These are phyloP conservation scores for Fusarium illudens DNA, from an alignment of 2,329 filamentous ascomycete species.

Conservation along the genomic window DNA sequence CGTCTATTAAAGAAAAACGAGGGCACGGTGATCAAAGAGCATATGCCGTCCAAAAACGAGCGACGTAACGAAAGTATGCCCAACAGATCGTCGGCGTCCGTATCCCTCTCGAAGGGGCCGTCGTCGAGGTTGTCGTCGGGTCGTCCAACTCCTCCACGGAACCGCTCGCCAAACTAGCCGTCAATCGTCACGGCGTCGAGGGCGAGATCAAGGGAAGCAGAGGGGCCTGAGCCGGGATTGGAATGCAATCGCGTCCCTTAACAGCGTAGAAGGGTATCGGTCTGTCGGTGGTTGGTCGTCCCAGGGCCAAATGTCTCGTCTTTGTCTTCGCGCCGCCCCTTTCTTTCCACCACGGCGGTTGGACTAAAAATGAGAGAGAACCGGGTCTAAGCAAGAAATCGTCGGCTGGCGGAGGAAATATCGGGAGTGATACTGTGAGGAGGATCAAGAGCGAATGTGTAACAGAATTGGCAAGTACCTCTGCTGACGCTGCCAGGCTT, in stretches of 20 bases:
- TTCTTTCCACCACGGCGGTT: constrained; percentile 26
- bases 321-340: constrained; percentile 22
- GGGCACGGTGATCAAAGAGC: not conserved
- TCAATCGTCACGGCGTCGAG: constrained; percentile 14
- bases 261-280: constrained; percentile 13
- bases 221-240: constrained; percentile 12
- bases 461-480: constrained; percentile 14
- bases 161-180: constrained; percentile 4
- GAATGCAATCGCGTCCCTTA: constrained; percentile 32
- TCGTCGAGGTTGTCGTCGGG: constrained; percentile 16
- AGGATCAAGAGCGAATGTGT: constrained; percentile 28
- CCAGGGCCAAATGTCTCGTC: constrained; percentile 32
- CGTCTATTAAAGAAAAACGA: constrained; percentile 1
- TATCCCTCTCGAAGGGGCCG: not conserved
- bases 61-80: not conserved
- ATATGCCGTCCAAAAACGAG: not conserved
- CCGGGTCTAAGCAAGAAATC: not conserved
- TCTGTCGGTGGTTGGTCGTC: constrained; percentile 1
- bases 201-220: constrained; percentile 4
- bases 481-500: constrained; percentile 21
- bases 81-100: not conserved
- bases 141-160: constrained; percentile 9
- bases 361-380: not conserved
- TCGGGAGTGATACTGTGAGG: constrained; percentile 8
- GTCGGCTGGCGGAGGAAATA: not conserved